These are phyloP conservation scores for Cyberlindnera euphorbiae DNA, from an alignment of 805 yeast species.

Conservation along the genomic window DNA sequence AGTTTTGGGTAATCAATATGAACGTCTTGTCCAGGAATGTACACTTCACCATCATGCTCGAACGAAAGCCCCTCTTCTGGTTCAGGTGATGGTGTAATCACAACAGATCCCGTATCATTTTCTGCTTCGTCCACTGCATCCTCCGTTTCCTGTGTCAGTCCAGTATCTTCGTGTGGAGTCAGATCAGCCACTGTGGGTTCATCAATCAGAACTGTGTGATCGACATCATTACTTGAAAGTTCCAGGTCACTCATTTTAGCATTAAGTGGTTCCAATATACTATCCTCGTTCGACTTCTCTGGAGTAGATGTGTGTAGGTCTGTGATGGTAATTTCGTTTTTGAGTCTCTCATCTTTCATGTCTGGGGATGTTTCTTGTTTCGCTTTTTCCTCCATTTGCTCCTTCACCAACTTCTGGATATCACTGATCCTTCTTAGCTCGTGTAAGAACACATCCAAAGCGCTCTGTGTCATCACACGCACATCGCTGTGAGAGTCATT, in stretches of 20 bases:
- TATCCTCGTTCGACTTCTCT: too few relatives aligned
- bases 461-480: conserved; percentile 74
- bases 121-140: too few relatives aligned
- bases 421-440: conserved; percentile 77
- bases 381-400: conserved; percentile 16
- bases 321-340: conserved; percentile 15
- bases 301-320: conserved; percentile 24
- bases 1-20: conserved; percentile 75
- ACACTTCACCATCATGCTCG: conserved; percentile 46
- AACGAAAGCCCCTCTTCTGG: conserved; percentile 11
- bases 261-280: too few relatives aligned
- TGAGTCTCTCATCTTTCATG: conserved; percentile 15
- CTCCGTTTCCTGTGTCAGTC: too few relatives aligned
- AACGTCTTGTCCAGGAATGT: conserved; percentile 77
- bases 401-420: conserved; percentile 50
- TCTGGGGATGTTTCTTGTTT: background rate
- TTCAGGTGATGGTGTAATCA: conserved; percentile 3
- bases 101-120: conserved; percentile 17
- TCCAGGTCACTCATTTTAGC: background rate
- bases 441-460: conserved; percentile 67
- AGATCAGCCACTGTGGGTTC: too few relatives aligned
- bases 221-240: too few relatives aligned
- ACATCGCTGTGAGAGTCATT: conserved; percentile 86
- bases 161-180: too few relatives aligned
- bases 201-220: too few relatives aligned